Evolutionary conservation across 352 stramenopile species (phyloP).

Genomic region (Thalassiosira exigua): DNA sequence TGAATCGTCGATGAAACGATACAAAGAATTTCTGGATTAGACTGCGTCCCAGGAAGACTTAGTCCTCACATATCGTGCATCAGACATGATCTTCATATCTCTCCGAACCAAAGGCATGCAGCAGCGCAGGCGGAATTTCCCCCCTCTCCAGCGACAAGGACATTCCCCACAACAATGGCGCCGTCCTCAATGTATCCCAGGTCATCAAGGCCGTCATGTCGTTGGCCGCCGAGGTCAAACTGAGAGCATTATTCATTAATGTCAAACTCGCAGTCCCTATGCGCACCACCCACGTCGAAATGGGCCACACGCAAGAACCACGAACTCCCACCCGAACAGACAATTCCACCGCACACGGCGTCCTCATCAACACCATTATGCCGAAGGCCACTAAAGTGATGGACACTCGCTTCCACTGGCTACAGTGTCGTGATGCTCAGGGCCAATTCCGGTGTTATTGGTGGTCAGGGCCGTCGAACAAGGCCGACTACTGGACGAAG

Average conservation of each 20-base stretch:
- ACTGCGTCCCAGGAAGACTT: constrained; percentile 44
- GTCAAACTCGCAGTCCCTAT: not conserved
- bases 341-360: constrained; percentile 35
- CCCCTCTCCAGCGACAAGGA: no score
- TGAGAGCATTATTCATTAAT: constrained; percentile 7
- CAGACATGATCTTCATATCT: constrained; percentile 63
- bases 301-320: constrained; percentile 24
- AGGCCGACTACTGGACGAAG: constrained; percentile 57
- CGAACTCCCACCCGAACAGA: constrained; percentile 50
- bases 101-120: constrained; percentile 14
- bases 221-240: not conserved
- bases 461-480: no score
- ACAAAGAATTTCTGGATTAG: constrained; percentile 55
- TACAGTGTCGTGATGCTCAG: constrained; percentile 28
- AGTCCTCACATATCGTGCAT: constrained; percentile 38
- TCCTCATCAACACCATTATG: constrained; percentile 55
- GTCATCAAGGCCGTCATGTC: constrained; percentile 4
- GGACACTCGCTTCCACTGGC: constrained; percentile 70
- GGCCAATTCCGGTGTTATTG: no score
- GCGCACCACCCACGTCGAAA: constrained; percentile 36
- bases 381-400: constrained; percentile 56
- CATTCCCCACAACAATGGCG: no score
- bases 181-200: not conserved
- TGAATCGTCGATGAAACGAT: constrained; percentile 2
- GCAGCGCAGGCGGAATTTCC: no score